A percentile compares a stretch with the other conserved stretches of the same genome.
Evolutionary conservation across 345 rosid genomes (phyloP).

Genomic region (Bretschneidera sinensis): DNA sequence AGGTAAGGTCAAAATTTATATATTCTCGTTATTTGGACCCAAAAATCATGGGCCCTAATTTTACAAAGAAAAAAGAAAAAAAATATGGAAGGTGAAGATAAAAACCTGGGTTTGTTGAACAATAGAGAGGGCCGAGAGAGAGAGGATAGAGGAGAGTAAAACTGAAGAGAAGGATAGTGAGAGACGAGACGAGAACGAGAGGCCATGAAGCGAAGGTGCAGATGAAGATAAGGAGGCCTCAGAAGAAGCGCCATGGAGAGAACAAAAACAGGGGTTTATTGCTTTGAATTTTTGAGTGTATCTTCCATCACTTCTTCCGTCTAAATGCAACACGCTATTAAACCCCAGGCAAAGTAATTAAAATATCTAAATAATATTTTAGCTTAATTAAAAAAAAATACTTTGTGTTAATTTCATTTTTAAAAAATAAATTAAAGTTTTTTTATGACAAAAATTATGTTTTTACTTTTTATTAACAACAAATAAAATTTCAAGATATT

Average conservation of each 20-base stretch:
- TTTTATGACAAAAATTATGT: no score
- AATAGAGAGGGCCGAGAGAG: conserved; percentile 26
- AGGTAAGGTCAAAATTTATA: neutral
- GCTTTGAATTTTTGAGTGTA: neutral
- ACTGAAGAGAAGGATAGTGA: conserved; percentile 10
- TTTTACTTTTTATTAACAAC: no score
- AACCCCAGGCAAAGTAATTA: no score
- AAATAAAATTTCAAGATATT: no score
- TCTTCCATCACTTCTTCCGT: no score
- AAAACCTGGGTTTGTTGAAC: conserved; percentile 49
- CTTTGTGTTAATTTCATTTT: no score
- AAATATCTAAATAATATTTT: no score
- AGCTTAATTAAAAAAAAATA: no score
- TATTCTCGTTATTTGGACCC: neutral
- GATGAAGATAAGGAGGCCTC: conserved; percentile 32
- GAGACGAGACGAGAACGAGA: conserved; percentile 28
- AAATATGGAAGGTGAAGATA: neutral
- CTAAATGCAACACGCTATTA: no score
- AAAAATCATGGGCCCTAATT: conserved; percentile 1
- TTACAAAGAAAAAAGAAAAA: neutral
- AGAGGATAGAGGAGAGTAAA: conserved; percentile 19
- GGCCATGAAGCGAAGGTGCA: conserved; percentile 44
- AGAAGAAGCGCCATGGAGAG: conserved; percentile 30
- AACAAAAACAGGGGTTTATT: neutral
- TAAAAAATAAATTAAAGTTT: no score